Evolutionary conservation across 2,329 filamentous ascomycete genomes (phyloP), one percentile per base, ranked within the genome.

Genomic region (Fusarium sp.): DNA sequence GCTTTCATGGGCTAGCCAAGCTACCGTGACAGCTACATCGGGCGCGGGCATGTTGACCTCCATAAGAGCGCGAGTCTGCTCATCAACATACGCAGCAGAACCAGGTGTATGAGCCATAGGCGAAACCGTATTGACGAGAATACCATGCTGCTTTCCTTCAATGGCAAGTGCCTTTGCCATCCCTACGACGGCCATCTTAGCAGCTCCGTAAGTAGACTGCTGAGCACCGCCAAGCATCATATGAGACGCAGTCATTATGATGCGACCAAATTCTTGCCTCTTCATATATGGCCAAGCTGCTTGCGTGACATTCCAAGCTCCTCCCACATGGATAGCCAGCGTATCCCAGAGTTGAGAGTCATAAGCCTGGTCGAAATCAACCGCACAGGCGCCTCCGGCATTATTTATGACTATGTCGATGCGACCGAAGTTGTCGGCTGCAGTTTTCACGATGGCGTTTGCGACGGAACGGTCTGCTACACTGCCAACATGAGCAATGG

Each of bases 321-420:
- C 46, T 50, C 46, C 34, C 3, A 50, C 22, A 26, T 50, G 46
- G 13, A 50, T 9, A 3, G 10, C 15, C 15, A 38, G 15, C 21
- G 28, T 39, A 24, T 50, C 46, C 46, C 21, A 49, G 43, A 45
- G 43, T 7, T 49, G 10, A 6, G 33, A 38, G 14, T 39, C 33
- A 14, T 33, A 14, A 4, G 22, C 14, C n/a, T 50, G 22, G 3
- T 50, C 34, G 15, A 50, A 39, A 2, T 38, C 44, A 9, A 26
- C 44, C 19, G 11, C 8, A 5, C 5, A n/a, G n/a, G 11, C 33
- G n/a, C 14, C 4, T 3, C 46, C 33, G 14, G 33, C 33, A 9
- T 50, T 50, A 8, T 50, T 50, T 11, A 50, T 39, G 19, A 50
- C 9, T 5, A 49, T 39, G 15, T 50, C 33, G 17, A 50, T 39